phyloP scores from a whole-genome alignment of 2,329 filamentous ascomycete genomes.

The Talaromyces sp. region DNA sequence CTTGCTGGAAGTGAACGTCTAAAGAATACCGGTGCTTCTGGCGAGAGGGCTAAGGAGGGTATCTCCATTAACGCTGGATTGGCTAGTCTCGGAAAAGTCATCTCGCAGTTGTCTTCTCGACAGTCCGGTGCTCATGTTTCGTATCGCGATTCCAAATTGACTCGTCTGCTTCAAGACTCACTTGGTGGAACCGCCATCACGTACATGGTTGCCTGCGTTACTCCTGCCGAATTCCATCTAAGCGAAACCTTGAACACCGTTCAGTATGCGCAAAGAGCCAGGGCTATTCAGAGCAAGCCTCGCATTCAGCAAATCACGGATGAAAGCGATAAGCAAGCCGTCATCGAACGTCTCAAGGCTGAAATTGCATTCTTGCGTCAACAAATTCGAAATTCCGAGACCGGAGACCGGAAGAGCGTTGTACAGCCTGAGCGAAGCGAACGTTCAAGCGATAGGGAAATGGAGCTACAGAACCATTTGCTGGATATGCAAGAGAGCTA shows the following conservation, averaged over 20 bases:
- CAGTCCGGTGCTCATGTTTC: conserved; percentile 87
- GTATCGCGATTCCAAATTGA: conserved; percentile 96
- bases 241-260: conserved; percentile 98
- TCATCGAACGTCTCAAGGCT: conserved; percentile 89
- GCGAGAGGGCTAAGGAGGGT: conserved; percentile 89
- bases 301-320: conserved; percentile 87
- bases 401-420: conserved; percentile 57
- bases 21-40: conserved; percentile 95
- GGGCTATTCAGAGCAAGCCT: conserved; percentile 95
- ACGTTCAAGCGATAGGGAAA: conserved; percentile 77
- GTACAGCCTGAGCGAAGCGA: conserved; percentile 70
- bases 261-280: conserved; percentile 92
- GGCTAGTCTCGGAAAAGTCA: conserved; percentile 93
- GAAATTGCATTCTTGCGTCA: conserved; percentile 92
- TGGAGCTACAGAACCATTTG: conserved; percentile 89
- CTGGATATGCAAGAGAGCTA: conserved; percentile 95
- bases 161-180: conserved; percentile 90
- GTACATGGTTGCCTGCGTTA: conserved; percentile 99
- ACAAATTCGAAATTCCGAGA: conserved; percentile 83
- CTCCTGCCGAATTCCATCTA: conserved; percentile 91
- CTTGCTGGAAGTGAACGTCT: conserved; percentile 92
- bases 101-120: conserved; percentile 92
- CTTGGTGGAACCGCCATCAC: conserved; percentile 96
- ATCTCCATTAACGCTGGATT: conserved; percentile 98
- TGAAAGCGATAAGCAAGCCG: conserved; percentile 87